Evolutionary conservation across 169 alveolate genomes (phyloP).

Genomic region (Cryptosporidium canis): DNA sequence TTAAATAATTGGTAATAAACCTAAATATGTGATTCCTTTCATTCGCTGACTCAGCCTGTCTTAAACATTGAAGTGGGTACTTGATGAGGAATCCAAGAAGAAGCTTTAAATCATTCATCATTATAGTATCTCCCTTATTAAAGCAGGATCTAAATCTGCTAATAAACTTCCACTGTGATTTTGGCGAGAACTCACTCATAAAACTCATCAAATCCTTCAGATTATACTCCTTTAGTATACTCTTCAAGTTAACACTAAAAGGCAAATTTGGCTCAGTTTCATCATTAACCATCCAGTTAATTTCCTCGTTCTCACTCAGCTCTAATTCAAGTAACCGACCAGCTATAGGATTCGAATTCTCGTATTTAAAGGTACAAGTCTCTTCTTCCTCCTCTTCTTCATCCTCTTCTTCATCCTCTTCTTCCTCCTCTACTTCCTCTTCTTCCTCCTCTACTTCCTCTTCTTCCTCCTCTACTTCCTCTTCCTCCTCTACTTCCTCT

Average conservation of each 20-base stretch:
- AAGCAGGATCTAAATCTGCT: constrained; percentile 49
- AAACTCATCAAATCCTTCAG: neutral
- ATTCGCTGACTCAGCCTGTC: neutral
- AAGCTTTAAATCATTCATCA: constrained; percentile 48
- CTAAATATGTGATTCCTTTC: neutral
- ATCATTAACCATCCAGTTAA: constrained; percentile 49
- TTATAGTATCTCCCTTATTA: constrained; percentile 38
- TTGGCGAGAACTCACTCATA: constrained; percentile 36
- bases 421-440: neutral
- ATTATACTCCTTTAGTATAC: neutral
- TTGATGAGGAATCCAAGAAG: constrained; percentile 27
- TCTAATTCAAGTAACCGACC: neutral
- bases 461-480: neutral
- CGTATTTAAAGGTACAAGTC: too few relatives aligned
- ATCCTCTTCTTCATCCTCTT: neutral
- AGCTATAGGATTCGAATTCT: neutral
- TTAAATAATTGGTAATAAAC: constrained; percentile 10
- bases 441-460: neutral
- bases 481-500: neutral
- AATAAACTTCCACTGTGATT: constrained; percentile 61
- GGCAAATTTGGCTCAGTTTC: constrained; percentile 24
- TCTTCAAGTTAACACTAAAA: constrained; percentile 20
- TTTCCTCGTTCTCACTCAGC: neutral
- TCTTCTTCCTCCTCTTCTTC: neutral
- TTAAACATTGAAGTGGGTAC: constrained; percentile 21